phyloP scores from a whole-genome alignment of 2,329 filamentous ascomycete genomes.

The Capronia americana region DNA sequence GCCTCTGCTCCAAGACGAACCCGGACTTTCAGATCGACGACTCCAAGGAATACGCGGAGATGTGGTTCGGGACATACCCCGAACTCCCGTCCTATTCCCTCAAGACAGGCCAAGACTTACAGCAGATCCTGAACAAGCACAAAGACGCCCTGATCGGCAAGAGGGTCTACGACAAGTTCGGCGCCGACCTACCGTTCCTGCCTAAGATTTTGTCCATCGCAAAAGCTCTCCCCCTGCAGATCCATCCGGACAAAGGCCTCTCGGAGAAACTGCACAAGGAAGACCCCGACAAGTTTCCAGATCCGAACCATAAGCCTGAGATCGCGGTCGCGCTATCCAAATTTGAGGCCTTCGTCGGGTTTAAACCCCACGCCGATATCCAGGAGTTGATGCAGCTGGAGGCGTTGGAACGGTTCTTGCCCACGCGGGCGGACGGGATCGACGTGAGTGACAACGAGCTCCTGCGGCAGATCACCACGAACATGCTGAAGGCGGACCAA shows the following conservation, averaged over 20 bases:
- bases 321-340: conserved; percentile 74
- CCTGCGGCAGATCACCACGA: conserved; percentile 62
- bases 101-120: conserved; percentile 67
- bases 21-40: conserved; percentile 69
- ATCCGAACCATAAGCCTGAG: conserved; percentile 80
- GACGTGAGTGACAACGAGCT: conserved; percentile 57
- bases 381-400: conserved; percentile 62
- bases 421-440: conserved; percentile 54
- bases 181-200: conserved; percentile 71
- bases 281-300: conserved; percentile 70
- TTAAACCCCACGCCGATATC: conserved; percentile 70
- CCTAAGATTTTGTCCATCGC: conserved; percentile 78
- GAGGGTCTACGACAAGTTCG: conserved; percentile 66
- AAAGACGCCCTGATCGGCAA: conserved; percentile 69
- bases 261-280: conserved; percentile 67
- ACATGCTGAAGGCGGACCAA: conserved; percentile 62
- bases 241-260: conserved; percentile 74
- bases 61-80: conserved; percentile 81
- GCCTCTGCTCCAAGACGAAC: conserved; percentile 68
- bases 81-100: conserved; percentile 70
- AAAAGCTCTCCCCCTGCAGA: conserved; percentile 76
- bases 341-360: conserved; percentile 79
- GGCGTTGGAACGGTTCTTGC: conserved; percentile 62
- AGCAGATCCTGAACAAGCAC: conserved; percentile 67
- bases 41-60: conserved; percentile 68